Evolutionary conservation across 306 rosid genomes (phyloP).

Genomic region (Lupinus albus): DNA sequence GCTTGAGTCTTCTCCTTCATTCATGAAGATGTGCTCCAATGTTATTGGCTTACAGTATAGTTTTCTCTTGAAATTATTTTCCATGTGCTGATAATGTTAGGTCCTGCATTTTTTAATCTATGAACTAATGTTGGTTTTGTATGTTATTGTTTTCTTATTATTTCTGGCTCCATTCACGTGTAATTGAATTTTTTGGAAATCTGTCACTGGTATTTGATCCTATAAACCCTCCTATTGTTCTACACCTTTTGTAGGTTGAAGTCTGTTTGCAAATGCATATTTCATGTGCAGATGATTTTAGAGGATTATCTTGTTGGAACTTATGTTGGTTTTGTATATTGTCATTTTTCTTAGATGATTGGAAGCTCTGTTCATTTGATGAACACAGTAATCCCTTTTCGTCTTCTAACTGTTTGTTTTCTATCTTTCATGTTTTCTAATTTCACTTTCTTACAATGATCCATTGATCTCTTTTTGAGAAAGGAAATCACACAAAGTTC

Average conservation of each 20-base stretch:
- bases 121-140: no score
- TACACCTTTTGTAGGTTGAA: no score
- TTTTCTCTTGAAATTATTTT: no score
- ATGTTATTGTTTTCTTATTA: no score
- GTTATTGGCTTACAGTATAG: conserved; percentile 65
- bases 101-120: no score
- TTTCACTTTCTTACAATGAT: not conserved
- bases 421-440: not conserved
- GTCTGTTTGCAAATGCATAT: no score
- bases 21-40: conserved; percentile 79
- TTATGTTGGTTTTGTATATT: not conserved
- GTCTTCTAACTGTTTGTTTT: no score
- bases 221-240: no score
- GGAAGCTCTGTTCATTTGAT: not conserved
- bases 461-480: not conserved
- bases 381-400: not conserved
- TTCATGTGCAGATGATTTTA: not conserved
- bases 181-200: not conserved
- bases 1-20: conserved; percentile 76
- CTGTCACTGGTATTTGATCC: not conserved
- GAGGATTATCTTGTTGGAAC: not conserved
- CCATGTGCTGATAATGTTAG: no score
- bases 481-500: conserved; percentile 59
- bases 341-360: not conserved
- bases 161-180: no score